These are phyloP conservation scores for Penicillium sp. DNA, from an alignment of 2,329 filamentous ascomycete genomes.

Conservation along the genomic window DNA sequence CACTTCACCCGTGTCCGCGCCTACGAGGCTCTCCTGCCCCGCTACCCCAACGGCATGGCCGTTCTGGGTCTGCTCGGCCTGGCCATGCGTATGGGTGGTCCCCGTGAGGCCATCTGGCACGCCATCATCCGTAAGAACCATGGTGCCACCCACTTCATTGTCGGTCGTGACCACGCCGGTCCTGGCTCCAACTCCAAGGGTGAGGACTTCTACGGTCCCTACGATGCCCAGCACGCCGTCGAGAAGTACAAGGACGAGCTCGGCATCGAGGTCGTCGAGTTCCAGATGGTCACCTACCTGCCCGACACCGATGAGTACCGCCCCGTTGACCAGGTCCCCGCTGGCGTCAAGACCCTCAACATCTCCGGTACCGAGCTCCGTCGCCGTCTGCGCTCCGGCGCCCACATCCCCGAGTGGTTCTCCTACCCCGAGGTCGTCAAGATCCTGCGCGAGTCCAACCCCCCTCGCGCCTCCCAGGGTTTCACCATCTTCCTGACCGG, in stretches of 20 bases:
- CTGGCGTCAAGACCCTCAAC: conserved; percentile 81
- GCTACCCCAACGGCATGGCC: conserved; percentile 99
- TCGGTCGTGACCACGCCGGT: conserved; percentile 96
- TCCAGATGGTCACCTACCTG: conserved; percentile 99
- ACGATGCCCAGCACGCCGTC: conserved; percentile 93
- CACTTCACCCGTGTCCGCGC: conserved; percentile 99
- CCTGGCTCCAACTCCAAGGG: conserved; percentile 98
- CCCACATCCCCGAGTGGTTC: conserved; percentile 98
- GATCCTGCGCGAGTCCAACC: conserved; percentile 95
- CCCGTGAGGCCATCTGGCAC: conserved; percentile 98
- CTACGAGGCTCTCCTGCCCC: conserved; percentile 93
- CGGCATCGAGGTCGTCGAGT: conserved; percentile 97
- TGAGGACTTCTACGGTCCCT: conserved; percentile 95
- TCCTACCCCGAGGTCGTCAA: conserved; percentile 98
- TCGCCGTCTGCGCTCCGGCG: conserved; percentile 83
- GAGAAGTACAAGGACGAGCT: conserved; percentile 97
- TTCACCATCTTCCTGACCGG: conserved; percentile 99
- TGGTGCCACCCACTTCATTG: conserved; percentile 98
- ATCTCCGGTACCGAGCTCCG: conserved; percentile 91
- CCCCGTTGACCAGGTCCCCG: conserved; percentile 84
- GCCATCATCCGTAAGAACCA: conserved; percentile 99
- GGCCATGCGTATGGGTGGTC: conserved; percentile 99
- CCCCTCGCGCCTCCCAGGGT: conserved; percentile 84
- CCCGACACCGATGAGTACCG: conserved; percentile 96
- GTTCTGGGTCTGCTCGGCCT: conserved; percentile 91